phyloP scores from a whole-genome alignment of 177 flowering plant species.

The Tripterygium wilfordii region DNA sequence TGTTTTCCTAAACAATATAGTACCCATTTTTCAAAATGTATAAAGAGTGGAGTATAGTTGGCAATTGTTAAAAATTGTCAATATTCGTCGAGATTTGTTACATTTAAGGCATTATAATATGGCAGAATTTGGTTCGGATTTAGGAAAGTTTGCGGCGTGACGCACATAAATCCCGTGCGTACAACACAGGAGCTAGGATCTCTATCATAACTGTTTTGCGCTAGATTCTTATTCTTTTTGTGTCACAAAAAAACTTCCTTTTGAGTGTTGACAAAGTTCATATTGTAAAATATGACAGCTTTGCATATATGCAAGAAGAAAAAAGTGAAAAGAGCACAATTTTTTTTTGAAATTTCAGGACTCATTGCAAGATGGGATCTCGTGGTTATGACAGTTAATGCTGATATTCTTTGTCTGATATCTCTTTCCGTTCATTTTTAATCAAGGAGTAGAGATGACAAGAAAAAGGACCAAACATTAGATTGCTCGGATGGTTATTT shows the following conservation, averaged over 20 bases:
- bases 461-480: conserved; percentile 8
- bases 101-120: not conserved
- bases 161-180: no score
- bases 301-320: not conserved
- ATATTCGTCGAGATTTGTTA: conserved; percentile 3
- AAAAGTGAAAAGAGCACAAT: not conserved
- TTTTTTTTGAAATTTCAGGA: not conserved
- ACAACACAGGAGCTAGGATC: no score
- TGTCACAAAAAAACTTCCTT: conserved; percentile 18
- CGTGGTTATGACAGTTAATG: conserved; percentile 3
- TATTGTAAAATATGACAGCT: no score
- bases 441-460: not conserved
- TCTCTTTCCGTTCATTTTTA: not conserved
- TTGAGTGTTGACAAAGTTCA: conserved; percentile 15
- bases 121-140: conserved; percentile 15
- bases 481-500: conserved; percentile 9
- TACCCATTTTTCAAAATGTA: not conserved
- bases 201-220: no score
- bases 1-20: conserved; percentile 3
- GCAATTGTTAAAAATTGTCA: not conserved
- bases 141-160: no score
- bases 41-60: conserved; percentile 3
- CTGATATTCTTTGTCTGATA: conserved; percentile 1
- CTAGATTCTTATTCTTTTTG: conserved; percentile 1
- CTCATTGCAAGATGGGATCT: conserved; percentile 2